Percentiles rank a stretch among this genome's conserved stretches.
Evolutionary conservation across 345 rosid genomes (phyloP).

Genomic region (Aegle marmelos): DNA sequence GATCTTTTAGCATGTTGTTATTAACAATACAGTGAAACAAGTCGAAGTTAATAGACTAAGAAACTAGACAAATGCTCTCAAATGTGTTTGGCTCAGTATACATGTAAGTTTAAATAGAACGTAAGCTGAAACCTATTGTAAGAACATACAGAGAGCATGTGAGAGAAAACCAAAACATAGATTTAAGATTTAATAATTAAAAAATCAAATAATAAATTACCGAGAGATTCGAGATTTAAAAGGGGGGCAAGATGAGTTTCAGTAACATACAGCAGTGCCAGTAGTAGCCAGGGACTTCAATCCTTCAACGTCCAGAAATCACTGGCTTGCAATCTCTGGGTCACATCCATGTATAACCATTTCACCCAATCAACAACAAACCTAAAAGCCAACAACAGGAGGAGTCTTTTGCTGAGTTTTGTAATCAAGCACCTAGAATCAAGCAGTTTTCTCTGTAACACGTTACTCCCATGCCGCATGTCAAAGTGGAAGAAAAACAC

Average conservation of each 20-base stretch:
- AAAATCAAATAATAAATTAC: neutral
- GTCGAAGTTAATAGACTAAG: neutral
- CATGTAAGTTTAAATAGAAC: neutral
- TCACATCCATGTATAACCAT: too few species aligned
- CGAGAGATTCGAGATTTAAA: neutral
- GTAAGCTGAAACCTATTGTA: neutral
- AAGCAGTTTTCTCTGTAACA: too few species aligned
- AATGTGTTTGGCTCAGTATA: neutral
- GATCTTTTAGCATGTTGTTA: neutral
- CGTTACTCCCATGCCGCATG: too few species aligned
- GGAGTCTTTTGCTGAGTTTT: conserved; percentile 95
- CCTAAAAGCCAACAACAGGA: conserved; percentile 98
- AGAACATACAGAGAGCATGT: neutral
- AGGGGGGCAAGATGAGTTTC: conserved; percentile 6
- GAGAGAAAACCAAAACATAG: neutral
- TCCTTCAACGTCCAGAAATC: conserved; percentile 95
- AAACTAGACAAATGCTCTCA: neutral
- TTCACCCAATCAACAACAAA: conserved; percentile 95
- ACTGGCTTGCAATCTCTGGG: conserved; percentile 70
- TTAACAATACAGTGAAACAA: neutral
- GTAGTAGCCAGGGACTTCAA: conserved; percentile 93
- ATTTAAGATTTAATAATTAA: too few species aligned
- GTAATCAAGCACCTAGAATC: conserved; percentile 86
- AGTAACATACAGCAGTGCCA: conserved; percentile 72
- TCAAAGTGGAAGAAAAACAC: too few species aligned